Evolutionary conservation across 1,284 basidiomycete genomes (phyloP).

Genomic region (Ustilago vetiveriae): DNA sequence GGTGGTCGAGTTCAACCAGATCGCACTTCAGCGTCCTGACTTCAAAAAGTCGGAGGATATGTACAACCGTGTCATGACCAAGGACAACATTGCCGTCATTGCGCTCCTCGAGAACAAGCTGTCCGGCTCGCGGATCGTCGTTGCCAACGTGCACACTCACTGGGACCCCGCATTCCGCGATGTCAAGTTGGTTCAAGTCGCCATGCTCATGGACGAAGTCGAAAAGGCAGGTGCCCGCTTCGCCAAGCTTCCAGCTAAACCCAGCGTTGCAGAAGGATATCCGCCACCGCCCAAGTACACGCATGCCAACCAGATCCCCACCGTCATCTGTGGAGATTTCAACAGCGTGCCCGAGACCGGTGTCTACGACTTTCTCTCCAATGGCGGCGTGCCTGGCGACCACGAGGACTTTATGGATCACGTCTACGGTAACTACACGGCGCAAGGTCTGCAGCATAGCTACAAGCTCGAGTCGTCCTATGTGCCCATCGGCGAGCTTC

Average conservation of each 20-base stretch:
- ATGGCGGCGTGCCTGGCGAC: slow-evolving; percentile 74
- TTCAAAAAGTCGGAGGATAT: slow-evolving; percentile 99
- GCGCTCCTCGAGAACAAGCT: slow-evolving; percentile 85
- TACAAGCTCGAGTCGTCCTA: slow-evolving; percentile 87
- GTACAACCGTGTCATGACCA: slow-evolving; percentile 97
- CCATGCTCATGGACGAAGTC: slow-evolving; percentile 89
- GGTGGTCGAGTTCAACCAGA: slow-evolving; percentile 90
- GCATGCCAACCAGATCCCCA: slow-evolving; percentile 87
- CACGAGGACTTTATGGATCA: slow-evolving; percentile 95
- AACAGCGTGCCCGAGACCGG: slow-evolving; percentile 89
- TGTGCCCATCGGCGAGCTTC: slow-evolving; percentile 69
- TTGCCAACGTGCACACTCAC: slow-evolving; percentile 90
- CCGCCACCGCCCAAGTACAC: slow-evolving; percentile 74
- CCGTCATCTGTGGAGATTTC: slow-evolving; percentile 92
- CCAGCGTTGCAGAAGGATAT: slow-evolving; percentile 66
- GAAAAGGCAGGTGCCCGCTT: slow-evolving; percentile 88
- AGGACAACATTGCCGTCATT: slow-evolving; percentile 92
- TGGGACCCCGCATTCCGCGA: slow-evolving; percentile 95
- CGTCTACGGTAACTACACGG: slow-evolving; percentile 89
- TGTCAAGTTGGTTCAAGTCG: slow-evolving; percentile 96
- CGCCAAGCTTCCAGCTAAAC: slow-evolving; percentile 81
- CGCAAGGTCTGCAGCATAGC: slow-evolving; percentile 83
- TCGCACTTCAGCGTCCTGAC: slow-evolving; percentile 91
- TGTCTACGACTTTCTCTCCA: slow-evolving; percentile 89
- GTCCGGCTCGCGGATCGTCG: slow-evolving; percentile 85